These are phyloP conservation scores for Agrocybe praecox DNA, from an alignment of 768 basidiomycete genomes.

Conservation along the genomic window DNA sequence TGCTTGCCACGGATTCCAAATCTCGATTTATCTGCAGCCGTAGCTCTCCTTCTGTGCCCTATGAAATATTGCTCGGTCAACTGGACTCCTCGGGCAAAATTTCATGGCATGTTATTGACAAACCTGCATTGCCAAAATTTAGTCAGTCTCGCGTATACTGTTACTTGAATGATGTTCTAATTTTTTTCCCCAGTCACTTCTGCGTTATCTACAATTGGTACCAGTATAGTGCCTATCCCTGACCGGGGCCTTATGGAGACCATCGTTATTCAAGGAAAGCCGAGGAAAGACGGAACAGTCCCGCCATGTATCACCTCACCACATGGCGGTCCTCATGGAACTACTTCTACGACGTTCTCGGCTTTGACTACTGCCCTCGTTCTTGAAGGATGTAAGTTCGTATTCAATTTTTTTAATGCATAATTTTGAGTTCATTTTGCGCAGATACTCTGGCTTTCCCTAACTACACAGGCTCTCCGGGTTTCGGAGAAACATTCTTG, in stretches of 20 bases:
- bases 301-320: slow-evolving; percentile 51
- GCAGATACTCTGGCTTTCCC: slow-evolving; percentile 60
- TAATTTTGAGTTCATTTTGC: neutral
- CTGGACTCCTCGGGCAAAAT: slow-evolving; percentile 25
- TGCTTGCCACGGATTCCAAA: slow-evolving; percentile 50
- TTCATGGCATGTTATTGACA: slow-evolving; percentile 44
- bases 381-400: slow-evolving; percentile 60
- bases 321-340: slow-evolving; percentile 68
- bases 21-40: slow-evolving; percentile 47
- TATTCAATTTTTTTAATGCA: neutral
- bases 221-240: slow-evolving; percentile 52
- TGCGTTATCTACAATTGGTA: slow-evolving; percentile 41
- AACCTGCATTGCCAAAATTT: slow-evolving; percentile 37
- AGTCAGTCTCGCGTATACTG: slow-evolving; percentile 32
- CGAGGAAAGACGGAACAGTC: slow-evolving; percentile 18
- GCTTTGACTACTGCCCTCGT: slow-evolving; percentile 46
- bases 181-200: slow-evolving; percentile 40
- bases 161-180: neutral
- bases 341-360: slow-evolving; percentile 48
- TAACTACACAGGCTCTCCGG: slow-evolving; percentile 71
- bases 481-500: slow-evolving; percentile 64
- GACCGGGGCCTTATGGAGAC: slow-evolving; percentile 52
- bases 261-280: slow-evolving; percentile 42
- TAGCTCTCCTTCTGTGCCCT: slow-evolving; percentile 49
- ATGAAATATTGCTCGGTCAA: slow-evolving; percentile 51